Base-by-base conservation (phyloP, 352 stramenopile genomes). In the Thraustochytrium sp. region DNA sequence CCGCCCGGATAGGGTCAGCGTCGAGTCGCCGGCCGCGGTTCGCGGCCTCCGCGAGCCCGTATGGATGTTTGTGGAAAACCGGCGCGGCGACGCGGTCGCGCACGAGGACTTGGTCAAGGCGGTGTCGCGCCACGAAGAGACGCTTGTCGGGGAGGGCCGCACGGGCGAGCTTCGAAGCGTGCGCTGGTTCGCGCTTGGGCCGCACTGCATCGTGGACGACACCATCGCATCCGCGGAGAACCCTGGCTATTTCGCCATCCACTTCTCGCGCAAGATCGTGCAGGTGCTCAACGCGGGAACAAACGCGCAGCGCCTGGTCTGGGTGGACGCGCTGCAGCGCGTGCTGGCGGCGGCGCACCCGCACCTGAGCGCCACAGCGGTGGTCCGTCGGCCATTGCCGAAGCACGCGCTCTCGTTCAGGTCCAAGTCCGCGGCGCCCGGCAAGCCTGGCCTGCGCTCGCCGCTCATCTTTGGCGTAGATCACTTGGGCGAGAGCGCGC, bases 171-270 rank as follows among this genome's bases (percentile, higher is more conserved):
- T n/a, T 55, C 48, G n/a, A 55, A n/a, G n/a, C n/a, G 8, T 75
- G 26, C 34, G 34, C 62, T 23, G 18, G n/a, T 31, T 64, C 31
- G 13, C 37, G 34, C 51, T 80, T 26, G 13, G n/a, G 11, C 9
- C 68, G 49, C 23, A 18, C 40, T 80, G 44, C 31, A 44, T 65
- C 29, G 40, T 80, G n/a, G 68, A 80, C 49, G 68, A 80, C 38
- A 80, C 68, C 4, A 80, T 80, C 31, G 68, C 68, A 9, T 80
- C 68, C 21, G 53, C 68, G 18, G 36, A 72, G 44, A 9, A 80
- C 38, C 68, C 48, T 1, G 68, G 68, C 26, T 65, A 61, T 3
- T 80, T 80, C 63, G 68, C 68, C 11, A 23, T 80, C 31, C 68
- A 80, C 53, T 80, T 46, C 16, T 18, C 68, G 46, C 68, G 68